Evolutionary conservation across 1,139 yeast genomes (phyloP), one percentile per base, ranked within the genome.

Genomic region (Hansenula sp.): DNA sequence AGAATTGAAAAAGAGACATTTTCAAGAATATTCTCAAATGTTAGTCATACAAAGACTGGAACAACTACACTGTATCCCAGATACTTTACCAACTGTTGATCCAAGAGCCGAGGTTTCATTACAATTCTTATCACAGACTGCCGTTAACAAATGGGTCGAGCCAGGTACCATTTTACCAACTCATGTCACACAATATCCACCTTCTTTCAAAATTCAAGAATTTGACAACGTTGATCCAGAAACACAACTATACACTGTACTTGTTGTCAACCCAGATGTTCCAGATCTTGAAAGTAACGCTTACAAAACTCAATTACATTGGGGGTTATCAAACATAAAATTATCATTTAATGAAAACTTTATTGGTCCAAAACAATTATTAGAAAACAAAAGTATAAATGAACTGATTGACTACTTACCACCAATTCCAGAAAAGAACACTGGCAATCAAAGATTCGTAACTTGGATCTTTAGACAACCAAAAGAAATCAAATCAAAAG

Each of bases 391-490:
- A 7, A 25, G 51, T 5, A 54, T 53, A 66, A 43, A 72, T 30
- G 79, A 76, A 40, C 70, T 86, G 51, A 67, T 72, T 42, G 73
- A 77, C n/a, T 93, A 89, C 61, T 61, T 74, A 33, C 97, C 99
- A 24, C 89, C 96, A 42, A 77, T 79, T 32, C 96, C 98, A 13
- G 98, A 91, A 61, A 87, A 87, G 67, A 93, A 94, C 63, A 74
- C 85, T 8, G 86, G 86, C 28, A 71, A 71, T 30, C 97, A 93
- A 66, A 79, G 99, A 65, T 84, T 86, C 46, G 81, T 89, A 46
- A 79, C 89, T 40, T 90, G 98, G 96, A 95, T 89, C 3, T 86
- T 90, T 66, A 81, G 90, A 66, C 98, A 93, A 65, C 50, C 58
- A 11, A 45, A 48, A 15, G 60, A 60, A 31, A 53, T 62, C 16